Base-by-base conservation (phyloP, 306 rosid genomes). In the Argentina anserina region DNA sequence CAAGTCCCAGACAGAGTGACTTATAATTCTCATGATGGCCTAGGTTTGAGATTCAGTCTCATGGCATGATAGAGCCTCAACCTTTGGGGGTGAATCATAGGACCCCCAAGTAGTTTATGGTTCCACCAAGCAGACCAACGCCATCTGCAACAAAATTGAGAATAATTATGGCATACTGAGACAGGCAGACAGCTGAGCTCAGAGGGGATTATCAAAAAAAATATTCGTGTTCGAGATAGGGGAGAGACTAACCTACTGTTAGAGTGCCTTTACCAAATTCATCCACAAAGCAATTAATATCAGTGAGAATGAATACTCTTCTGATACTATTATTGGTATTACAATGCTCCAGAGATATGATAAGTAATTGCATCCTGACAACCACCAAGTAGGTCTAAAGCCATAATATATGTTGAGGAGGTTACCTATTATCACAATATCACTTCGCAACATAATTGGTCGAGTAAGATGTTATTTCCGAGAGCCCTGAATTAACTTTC, bases 261-360 rank as follows among this genome's bases (percentile, higher is more conserved):
- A 91, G 99, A 71, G 96, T 94, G 39, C 99, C 97, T 88, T 91
- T 94, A 76, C 97, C 99, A 83, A 91, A 94, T 84, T 94, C 99
- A 82, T 94, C 99, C 99, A 91, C 72, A 89, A 29, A 64, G 99
- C 29, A 34, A 40, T 36, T n/a, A 17, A 46, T 34, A 47, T 12
- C 23, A 47, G 43, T 34, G 26, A 45, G 63, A 63, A 41, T 47
- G 70, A 49, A 45, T 53, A 20, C 21, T 28, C 29, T 5, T 42
- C 43, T 36, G 43, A 31, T 21, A 72, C 34, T 33, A 46, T 49
- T 13, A 23, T 28, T 28, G 56, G 25, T 25, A n/a, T 31, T 45
- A 29, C 15, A 18, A 18, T 31, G 15, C 11, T 45, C 23, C n/a
- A n/a, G n/a, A n/a, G n/a, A n/a, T n/a, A n/a, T n/a, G 31, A 49